Evolutionary conservation across 2,329 filamentous ascomycete species (phyloP), one percentile per base, ranked within the genome.

Genomic region (Eurotiales sp.): DNA sequence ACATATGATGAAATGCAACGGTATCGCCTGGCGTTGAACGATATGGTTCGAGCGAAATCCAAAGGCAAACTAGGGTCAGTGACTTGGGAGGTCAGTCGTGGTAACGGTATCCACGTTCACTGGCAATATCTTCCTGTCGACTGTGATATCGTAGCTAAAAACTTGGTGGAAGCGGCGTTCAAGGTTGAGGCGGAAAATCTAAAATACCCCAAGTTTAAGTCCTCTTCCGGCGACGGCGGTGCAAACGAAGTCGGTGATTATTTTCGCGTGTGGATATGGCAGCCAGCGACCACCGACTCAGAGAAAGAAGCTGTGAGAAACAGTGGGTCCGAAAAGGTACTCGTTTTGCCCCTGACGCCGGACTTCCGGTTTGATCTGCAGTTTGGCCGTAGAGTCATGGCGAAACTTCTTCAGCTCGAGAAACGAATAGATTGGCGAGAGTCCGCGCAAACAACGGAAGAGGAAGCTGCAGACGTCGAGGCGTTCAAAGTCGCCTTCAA

Each of bases 81-180:
- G 1, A 93, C 90, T 0, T 99, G 90, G 84, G 93, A 97, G 71
- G 91, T 99, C 61, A 92, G 85, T 64, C 85, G 90, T 46, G 78
- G 77, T 4, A 81, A 81, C 46, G 90, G 93, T 50, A 84, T 97
- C 51, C 93, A 99, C 66, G 79, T 86, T 1, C 92, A 97, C 64
- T 96, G 91, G 93, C 95, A 99, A 70, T 87, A 95, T 59, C 74
- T 97, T 25, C 90, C 93, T 1, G 76, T 95, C 0, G 81, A 87
- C 0, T 75, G 80, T 0, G 78, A 86, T 8, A 73, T 89, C 40
- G 80, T 96, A 46, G 74, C 72, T 17, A 83, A 83, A 42, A 87
- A 88, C 0, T 76, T 95, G 1, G 88, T 95, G 0, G 90, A 96
- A 66, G 89, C 88, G 0, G 92, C 86, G 0, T 96, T 99, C 73